These are phyloP conservation scores for Colletotrichum sp. DNA, from an alignment of 2,329 filamentous ascomycete genomes.

Conservation along the genomic window DNA sequence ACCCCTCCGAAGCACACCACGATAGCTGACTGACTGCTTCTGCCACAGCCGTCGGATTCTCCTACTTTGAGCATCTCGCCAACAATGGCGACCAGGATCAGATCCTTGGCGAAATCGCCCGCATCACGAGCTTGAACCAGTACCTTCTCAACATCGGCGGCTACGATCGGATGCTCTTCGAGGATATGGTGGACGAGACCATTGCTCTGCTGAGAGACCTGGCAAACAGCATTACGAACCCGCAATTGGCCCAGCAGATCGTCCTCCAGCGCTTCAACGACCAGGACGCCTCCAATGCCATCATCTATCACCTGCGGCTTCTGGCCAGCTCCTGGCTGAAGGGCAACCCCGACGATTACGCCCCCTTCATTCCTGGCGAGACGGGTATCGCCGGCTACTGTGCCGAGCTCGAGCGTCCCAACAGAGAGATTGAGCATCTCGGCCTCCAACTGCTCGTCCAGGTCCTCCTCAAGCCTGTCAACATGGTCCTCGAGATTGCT, in stretches of 20 bases:
- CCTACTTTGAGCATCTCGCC: conserved; percentile 88
- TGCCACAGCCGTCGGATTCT: conserved; percentile 81
- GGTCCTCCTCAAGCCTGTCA: conserved; percentile 78
- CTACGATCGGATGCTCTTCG: conserved; percentile 72
- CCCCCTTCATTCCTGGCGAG: conserved; percentile 72
- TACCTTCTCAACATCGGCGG: conserved; percentile 76
- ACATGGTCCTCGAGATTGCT: conserved; percentile 83
- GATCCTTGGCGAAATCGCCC: conserved; percentile 72
- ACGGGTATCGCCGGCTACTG: conserved; percentile 71
- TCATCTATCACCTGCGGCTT: conserved; percentile 86
- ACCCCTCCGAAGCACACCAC: neutral
- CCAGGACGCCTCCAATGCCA: conserved; percentile 66
- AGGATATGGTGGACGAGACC: conserved; percentile 84
- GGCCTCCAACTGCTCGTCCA: conserved; percentile 80
- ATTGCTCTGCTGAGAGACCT: conserved; percentile 71
- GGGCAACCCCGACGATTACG: conserved; percentile 71
- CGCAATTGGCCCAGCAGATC: conserved; percentile 56
- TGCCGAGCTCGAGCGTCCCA: conserved; percentile 72
- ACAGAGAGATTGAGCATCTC: conserved; percentile 90
- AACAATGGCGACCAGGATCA: conserved; percentile 67
- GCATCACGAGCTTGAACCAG: conserved; percentile 74
- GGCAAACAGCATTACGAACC: conserved; percentile 62
- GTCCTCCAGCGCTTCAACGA: conserved; percentile 79
- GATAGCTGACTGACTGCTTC: neutral
- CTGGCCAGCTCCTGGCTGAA: conserved; percentile 87